Conservation (phyloP, 805 yeast species). For the Metschnikowia peoriensis region DNA sequence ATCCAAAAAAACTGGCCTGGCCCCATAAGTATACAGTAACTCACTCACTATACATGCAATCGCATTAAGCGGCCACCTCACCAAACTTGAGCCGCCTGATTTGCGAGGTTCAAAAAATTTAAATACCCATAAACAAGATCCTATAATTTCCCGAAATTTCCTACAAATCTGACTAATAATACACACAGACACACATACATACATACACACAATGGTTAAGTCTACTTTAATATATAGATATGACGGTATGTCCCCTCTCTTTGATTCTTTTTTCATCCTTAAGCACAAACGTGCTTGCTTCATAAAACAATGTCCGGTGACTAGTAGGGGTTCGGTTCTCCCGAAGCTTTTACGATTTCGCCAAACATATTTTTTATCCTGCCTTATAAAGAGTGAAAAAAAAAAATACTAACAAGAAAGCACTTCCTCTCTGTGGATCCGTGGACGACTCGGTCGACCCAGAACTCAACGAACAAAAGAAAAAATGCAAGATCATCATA, state of each 20-base stretch:
- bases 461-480: slow-evolving; percentile 69
- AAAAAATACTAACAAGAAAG: slow-evolving; percentile 32
- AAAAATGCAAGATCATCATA: slow-evolving; percentile 75
- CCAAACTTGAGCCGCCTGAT: background rate
- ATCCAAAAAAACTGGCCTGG: background rate
- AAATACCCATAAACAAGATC: too few relatives aligned
- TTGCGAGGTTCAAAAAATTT: too few relatives aligned
- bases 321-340: too few relatives aligned
- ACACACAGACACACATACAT: background rate
- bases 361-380: too few relatives aligned
- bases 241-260: slow-evolving; percentile 46
- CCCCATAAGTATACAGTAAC: background rate
- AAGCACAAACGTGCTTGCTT: background rate
- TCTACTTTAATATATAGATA: slow-evolving; percentile 65
- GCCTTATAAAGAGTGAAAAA: too few relatives aligned
- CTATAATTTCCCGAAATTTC: too few relatives aligned
- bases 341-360: too few relatives aligned
- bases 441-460: slow-evolving; percentile 72
- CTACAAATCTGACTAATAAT: background rate
- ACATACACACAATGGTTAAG: slow-evolving; percentile 48
- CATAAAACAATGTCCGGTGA: too few relatives aligned
- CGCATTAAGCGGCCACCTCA: background rate
- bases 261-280: background rate
- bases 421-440: slow-evolving; percentile 87
- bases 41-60: background rate